Conservation (phyloP, 768 basidiomycete genomes). For the Daedaleopsis sinensis region DNA sequence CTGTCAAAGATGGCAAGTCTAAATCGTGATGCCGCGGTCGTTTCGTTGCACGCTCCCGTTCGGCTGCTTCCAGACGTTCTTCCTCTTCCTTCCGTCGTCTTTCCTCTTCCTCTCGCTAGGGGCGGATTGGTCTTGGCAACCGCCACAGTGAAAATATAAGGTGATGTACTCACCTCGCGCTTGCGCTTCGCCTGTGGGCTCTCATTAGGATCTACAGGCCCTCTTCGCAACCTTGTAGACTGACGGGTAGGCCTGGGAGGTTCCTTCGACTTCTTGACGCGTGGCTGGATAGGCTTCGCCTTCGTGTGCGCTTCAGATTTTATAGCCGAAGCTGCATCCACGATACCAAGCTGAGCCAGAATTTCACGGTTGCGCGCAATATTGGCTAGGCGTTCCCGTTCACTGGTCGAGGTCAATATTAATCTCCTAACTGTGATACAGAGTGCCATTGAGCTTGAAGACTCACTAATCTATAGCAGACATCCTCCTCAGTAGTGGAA, state of each 20-base stretch:
- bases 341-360: conserved; percentile 66
- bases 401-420: conserved; percentile 37
- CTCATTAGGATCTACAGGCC: conserved; percentile 60
- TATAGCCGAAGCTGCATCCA: conserved; percentile 38
- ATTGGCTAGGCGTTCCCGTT: conserved; percentile 77
- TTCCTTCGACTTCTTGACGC: conserved; percentile 50
- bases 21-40: conserved; percentile 71
- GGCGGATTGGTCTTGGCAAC: not conserved
- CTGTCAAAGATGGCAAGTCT: conserved; percentile 57
- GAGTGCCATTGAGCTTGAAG: not conserved
- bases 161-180: conserved; percentile 54
- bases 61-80: conserved; percentile 61
- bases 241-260: conserved; percentile 60
- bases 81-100: conserved; percentile 60
- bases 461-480: conserved; percentile 26
- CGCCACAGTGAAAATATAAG: not conserved
- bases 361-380: conserved; percentile 80
- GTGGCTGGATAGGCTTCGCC: conserved; percentile 65
- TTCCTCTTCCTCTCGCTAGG: conserved; percentile 54
- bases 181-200: conserved; percentile 62
- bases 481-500: conserved; percentile 3
- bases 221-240: conserved; percentile 61
- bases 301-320: conserved; percentile 38
- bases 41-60: conserved; percentile 62
- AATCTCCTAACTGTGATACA: not conserved